Evolutionary conservation across 805 yeast genomes (phyloP).

Genomic region (Diddensiella transvaalensis): DNA sequence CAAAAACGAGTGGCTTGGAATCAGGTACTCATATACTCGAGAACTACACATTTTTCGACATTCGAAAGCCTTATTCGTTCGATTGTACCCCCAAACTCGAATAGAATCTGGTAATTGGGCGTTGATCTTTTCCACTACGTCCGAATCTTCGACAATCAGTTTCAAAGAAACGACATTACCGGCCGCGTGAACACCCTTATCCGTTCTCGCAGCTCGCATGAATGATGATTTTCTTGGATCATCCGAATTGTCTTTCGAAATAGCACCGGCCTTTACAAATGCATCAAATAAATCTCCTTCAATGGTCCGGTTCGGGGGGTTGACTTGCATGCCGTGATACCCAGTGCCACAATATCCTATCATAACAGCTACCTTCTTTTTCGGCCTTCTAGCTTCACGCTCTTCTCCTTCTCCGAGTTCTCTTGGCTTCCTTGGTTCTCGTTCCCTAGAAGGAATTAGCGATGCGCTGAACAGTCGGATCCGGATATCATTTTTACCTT

Average conservation of each 20-base stretch:
- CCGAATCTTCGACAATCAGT: slow-evolving; percentile 76
- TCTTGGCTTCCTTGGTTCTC: slow-evolving; percentile 24
- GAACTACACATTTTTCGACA: slow-evolving; percentile 94
- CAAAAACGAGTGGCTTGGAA: slow-evolving; percentile 86
- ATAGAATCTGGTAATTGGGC: slow-evolving; percentile 75
- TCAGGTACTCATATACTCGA: slow-evolving; percentile 88
- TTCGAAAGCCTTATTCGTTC: slow-evolving; percentile 88
- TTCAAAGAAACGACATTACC: slow-evolving; percentile 86
- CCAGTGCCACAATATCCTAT: slow-evolving; percentile 96
- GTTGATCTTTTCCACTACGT: slow-evolving; percentile 72
- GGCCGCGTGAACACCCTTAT: slow-evolving; percentile 97
- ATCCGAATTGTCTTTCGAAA: slow-evolving; percentile 78
- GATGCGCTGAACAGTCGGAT: too few relatives aligned
- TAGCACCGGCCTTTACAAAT: slow-evolving; percentile 80
- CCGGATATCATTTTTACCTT: too few relatives aligned
- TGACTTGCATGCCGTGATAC: slow-evolving; percentile 92
- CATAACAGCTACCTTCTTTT: slow-evolving; percentile 84
- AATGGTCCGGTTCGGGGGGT: slow-evolving; percentile 83
- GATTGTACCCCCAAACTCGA: slow-evolving; percentile 86
- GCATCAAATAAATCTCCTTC: slow-evolving; percentile 88
- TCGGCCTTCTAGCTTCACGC: slow-evolving; percentile 42
- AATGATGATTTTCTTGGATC: slow-evolving; percentile 86
- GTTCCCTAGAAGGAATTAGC: not conserved
- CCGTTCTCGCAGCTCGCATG: slow-evolving; percentile 63
- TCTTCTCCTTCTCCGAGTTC: slow-evolving; percentile 25